Percentiles rank a stretch among this genome's conserved stretches.
Conservation (phyloP, 148 eudicot species). For the Rhododendron ferrugineum region DNA sequence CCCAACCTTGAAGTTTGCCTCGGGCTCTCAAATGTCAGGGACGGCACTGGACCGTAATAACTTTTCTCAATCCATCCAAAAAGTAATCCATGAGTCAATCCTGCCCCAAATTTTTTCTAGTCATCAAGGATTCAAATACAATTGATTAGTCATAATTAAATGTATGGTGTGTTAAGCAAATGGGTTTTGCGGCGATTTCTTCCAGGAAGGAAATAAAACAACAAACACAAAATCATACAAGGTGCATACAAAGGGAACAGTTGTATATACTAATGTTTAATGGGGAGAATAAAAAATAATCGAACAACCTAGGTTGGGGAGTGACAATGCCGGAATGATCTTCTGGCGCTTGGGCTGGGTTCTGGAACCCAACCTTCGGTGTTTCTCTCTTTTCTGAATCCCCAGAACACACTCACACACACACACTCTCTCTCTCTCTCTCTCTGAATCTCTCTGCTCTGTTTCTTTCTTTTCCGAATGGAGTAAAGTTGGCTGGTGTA, state of each 20-base stretch:
- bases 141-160: background rate
- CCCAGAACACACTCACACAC: background rate
- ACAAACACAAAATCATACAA: background rate
- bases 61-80: background rate
- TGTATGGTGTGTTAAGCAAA: background rate
- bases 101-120: background rate
- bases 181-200: background rate
- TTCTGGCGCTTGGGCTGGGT: background rate
- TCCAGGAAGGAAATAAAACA: background rate
- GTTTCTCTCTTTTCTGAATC: conserved; percentile 1
- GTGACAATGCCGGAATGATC: background rate
- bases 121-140: background rate
- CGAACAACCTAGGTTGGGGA: background rate
- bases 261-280: background rate
- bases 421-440: background rate
- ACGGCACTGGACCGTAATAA: background rate
- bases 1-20: background rate
- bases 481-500: background rate
- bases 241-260: background rate
- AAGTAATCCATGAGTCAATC: background rate
- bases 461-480: background rate
- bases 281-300: background rate
- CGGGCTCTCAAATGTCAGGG: background rate
- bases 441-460: too few relatives aligned
- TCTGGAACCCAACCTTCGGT: background rate